phyloP scores from a whole-genome alignment of 495 filamentous ascomycete species.

The Haplographium delicatum region DNA sequence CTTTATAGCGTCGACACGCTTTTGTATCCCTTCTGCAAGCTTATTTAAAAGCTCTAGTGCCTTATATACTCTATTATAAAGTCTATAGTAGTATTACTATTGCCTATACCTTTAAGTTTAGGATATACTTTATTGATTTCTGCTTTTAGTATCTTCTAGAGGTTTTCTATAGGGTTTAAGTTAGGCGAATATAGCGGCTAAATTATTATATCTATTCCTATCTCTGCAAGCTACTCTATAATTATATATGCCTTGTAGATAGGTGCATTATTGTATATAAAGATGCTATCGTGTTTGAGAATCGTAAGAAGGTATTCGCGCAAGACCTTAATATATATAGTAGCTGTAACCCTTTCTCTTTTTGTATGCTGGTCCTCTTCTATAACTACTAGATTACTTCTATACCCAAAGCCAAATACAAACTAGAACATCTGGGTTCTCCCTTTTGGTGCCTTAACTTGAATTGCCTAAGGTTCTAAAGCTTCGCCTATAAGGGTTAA shows the following conservation, averaged over 20 bases:
- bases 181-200: constrained; percentile 10
- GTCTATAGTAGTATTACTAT: neutral
- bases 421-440: neutral
- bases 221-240: neutral
- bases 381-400: neutral
- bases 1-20: constrained; percentile 9
- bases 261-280: constrained; percentile 6
- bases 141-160: constrained; percentile 12
- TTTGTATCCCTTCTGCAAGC: constrained; percentile 8
- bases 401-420: neutral
- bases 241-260: neutral
- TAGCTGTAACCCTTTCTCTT: neutral
- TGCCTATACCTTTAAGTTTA: constrained; percentile 2
- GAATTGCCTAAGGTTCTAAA: neutral
- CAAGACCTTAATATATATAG: constrained; percentile 6
- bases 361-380: neutral
- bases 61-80: neutral
- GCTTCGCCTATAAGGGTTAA: neutral
- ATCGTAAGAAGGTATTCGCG: constrained; percentile 2
- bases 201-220: constrained; percentile 2
- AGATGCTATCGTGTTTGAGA: constrained; percentile 1
- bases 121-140: constrained; percentile 4
- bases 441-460: neutral
- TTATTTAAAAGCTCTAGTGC: constrained; percentile 12
- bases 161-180: constrained; percentile 11